Conservation (phyloP, 106 monocot species). For the Apostasia shenzhenica region DNA sequence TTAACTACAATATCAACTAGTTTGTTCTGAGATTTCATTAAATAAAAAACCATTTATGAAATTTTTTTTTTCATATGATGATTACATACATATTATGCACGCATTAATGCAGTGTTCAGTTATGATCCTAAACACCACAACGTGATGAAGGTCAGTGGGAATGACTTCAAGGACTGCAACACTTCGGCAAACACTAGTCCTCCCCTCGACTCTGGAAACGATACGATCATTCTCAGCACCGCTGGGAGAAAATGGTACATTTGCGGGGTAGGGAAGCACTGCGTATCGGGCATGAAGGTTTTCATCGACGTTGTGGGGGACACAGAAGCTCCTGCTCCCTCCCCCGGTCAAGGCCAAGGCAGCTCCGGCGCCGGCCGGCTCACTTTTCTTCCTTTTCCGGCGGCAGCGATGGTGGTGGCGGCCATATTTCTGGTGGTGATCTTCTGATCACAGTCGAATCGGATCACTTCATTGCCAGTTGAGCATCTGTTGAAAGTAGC, state of each 20-base stretch:
- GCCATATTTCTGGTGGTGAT: no score
- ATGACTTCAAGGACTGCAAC: constrained; percentile 7
- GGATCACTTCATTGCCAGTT: no score
- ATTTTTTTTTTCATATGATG: not conserved
- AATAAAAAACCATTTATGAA: not conserved
- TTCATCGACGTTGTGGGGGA: not conserved
- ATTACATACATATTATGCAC: not conserved
- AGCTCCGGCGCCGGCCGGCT: no score
- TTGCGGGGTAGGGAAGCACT: constrained; percentile 1
- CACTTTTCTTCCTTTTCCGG: no score
- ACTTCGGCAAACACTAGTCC: not conserved
- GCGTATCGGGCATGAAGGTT: constrained; percentile 1
- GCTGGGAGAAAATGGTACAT: constrained; percentile 20
- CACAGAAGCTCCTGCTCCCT: not conserved
- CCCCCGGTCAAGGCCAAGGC: not conserved
- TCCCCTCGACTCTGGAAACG: constrained; percentile 4
- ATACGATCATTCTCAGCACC: not conserved
- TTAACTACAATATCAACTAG: no score
- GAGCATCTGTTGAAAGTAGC: no score
- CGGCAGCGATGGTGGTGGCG: no score
- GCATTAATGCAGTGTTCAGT: constrained; percentile 5
- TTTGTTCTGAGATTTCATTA: not conserved
- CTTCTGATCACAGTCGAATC: no score
- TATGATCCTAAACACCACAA: not conserved
- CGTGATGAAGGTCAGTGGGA: not conserved